A percentile compares a stretch with the other conserved stretches of the same genome.
phyloP scores from a whole-genome alignment of 176 grass and related monocot species.

The Alloteropsis semialata region DNA sequence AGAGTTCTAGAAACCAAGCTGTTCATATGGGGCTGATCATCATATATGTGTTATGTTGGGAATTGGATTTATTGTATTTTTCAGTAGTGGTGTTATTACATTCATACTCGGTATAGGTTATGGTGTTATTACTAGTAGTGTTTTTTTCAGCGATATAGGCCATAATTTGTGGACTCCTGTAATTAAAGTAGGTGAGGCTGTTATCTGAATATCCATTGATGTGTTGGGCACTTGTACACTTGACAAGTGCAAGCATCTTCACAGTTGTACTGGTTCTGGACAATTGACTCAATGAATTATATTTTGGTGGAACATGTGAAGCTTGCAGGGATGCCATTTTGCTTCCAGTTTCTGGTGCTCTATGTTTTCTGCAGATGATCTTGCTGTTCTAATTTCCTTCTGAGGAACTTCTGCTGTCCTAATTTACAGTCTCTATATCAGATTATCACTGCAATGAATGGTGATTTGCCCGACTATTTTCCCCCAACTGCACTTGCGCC shows the following conservation, averaged over 20 bases:
- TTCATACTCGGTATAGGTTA: neutral
- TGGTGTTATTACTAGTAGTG: neutral
- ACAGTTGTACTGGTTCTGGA: neutral
- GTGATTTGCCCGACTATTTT: neutral
- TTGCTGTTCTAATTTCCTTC: neutral
- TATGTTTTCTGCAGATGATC: neutral
- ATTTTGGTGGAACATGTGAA: constrained; percentile 4
- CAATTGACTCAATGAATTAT: neutral
- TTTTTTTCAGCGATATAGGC: neutral
- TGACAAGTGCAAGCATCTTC: neutral
- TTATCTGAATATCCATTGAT: constrained; percentile 1
- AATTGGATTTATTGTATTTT: constrained; percentile 24
- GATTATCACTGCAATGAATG: neutral
- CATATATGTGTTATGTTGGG: neutral
- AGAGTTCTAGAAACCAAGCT: constrained; percentile 22
- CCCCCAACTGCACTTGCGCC: neutral
- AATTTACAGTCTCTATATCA: neutral
- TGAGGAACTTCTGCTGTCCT: neutral
- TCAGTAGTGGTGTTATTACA: neutral
- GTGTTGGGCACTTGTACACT: neutral
- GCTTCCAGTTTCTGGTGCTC: neutral
- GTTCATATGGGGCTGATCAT: neutral
- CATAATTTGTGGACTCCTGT: neutral
- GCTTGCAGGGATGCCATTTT: neutral
- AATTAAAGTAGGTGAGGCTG: neutral